Conservation (phyloP, 1,139 yeast genomes). For the Yamadazyma atlantica region DNA sequence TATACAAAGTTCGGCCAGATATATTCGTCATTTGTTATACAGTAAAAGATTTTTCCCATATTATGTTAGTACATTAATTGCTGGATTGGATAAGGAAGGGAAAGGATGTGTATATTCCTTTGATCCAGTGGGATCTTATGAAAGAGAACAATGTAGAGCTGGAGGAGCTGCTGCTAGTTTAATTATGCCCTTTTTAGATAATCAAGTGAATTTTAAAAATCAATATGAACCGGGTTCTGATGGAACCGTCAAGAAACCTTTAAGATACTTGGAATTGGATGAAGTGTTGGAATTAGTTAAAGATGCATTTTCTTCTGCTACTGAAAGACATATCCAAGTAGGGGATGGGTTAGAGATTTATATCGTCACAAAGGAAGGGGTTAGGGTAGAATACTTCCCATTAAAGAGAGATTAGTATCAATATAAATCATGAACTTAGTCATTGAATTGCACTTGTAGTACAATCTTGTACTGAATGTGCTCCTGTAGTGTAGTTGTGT, state of each 20-base stretch:
- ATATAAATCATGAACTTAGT: too few relatives aligned
- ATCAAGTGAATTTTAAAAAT: constrained; percentile 93
- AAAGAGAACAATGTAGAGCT: constrained; percentile 95
- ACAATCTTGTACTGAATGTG: too few relatives aligned
- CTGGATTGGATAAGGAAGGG: constrained; percentile 93
- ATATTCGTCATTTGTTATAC: constrained; percentile 85
- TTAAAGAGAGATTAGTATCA: constrained; percentile 72
- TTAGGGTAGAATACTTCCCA: constrained; percentile 77
- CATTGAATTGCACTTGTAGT: too few relatives aligned
- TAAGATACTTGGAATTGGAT: constrained; percentile 69
- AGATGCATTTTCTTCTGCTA: constrained; percentile 94
- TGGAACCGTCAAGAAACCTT: constrained; percentile 59
- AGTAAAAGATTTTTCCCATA: constrained; percentile 96
- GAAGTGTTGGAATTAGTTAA: constrained; percentile 84
- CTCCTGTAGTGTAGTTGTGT: too few relatives aligned
- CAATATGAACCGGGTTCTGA: constrained; percentile 79
- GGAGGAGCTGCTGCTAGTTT: constrained; percentile 97
- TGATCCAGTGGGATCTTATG: constrained; percentile 98
- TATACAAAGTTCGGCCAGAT: constrained; percentile 79
- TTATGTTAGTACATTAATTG: constrained; percentile 91
- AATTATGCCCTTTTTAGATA: constrained; percentile 96
- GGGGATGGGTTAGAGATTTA: constrained; percentile 94
- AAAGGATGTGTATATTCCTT: constrained; percentile 93
- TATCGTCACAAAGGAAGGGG: constrained; percentile 92
- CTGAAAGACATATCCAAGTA: constrained; percentile 97